Base-by-base conservation (phyloP, 768 basidiomycete genomes). In the Trichaptum fuscoviolaceum region DNA sequence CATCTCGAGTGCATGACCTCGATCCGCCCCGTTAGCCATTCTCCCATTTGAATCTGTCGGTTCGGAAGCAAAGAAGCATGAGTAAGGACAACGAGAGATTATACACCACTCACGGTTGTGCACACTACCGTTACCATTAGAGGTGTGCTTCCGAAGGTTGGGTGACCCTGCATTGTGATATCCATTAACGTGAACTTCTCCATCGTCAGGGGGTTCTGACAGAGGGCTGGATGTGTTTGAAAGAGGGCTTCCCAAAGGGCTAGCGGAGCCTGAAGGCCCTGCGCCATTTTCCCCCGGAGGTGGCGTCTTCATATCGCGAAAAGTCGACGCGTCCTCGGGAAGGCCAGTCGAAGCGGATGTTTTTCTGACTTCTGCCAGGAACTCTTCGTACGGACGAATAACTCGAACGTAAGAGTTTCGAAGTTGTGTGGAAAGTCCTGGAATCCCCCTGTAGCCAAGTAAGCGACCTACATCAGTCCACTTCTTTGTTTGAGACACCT, bases 331-430 rank as follows among this genome's bases (percentile, higher is more conserved):
- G 20, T 23, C 58, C 62, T n/a, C 64, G 23, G 64, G 30, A 2
- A 30, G 64, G 52, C 74, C 74, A 59, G 73, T 72, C 24, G 89
- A 88, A 71, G 85, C 23, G 2, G 59, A 34, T 6, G 59, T 12
- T 25, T 61, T 61, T 67, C 87, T 85, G 59, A 88, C 91, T 62
- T 88, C 85, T 62, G 89, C 86, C 66, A 87, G 89, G 75, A 94
- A 98, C 72, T 92, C 87, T 73, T 99, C 96, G 72, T 94, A 99
- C n/a, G 97, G 97, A 58, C 95, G 84, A 71, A 99, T 92, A 73
- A 99, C 92, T 65, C 91, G 87, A 66, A 84, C 84, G 77, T 96
- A 99, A 5, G 95, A 93, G 71, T 87, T 89, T 80, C 93, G 93
- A 76, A 99, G 87, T 73, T 95, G 91, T 1, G 90, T 89, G 18